A percentile compares a stretch with the other conserved stretches of the same genome.
Conservation (phyloP, 768 basidiomycete genomes). For the Auriscalpium microsporum region DNA sequence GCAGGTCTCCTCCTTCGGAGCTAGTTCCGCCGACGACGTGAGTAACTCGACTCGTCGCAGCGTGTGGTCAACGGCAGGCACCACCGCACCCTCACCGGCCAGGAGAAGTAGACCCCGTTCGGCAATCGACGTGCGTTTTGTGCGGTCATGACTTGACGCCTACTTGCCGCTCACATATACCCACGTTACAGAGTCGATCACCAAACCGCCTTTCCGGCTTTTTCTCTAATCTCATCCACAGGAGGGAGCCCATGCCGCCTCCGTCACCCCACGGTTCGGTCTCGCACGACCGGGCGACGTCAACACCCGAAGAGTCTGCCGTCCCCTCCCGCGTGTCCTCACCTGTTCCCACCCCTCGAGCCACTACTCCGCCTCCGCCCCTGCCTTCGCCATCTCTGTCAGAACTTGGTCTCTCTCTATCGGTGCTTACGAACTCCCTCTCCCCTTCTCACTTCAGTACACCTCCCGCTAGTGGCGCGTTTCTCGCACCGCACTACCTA, state of each 20-base stretch:
- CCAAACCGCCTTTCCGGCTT: slow-evolving; percentile 81
- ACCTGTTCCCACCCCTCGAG: slow-evolving; percentile 38
- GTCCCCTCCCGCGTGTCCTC: slow-evolving; percentile 45
- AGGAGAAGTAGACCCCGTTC: slow-evolving; percentile 6
- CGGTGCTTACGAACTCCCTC: slow-evolving; percentile 56
- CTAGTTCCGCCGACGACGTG: background rate
- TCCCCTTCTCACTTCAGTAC: slow-evolving; percentile 71
- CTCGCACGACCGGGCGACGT: slow-evolving; percentile 14
- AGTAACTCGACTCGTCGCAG: slow-evolving; percentile 17
- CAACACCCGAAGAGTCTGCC: slow-evolving; percentile 23
- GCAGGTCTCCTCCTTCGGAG: slow-evolving; percentile 12
- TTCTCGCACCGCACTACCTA: slow-evolving; percentile 73
- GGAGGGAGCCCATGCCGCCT: slow-evolving; percentile 42
- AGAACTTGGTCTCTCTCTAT: slow-evolving; percentile 69
- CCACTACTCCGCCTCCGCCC: slow-evolving; percentile 62
- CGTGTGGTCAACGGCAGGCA: background rate
- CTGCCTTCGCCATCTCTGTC: slow-evolving; percentile 62
- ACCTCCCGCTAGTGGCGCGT: slow-evolving; percentile 71
- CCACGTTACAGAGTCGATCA: slow-evolving; percentile 38
- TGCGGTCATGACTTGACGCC: background rate
- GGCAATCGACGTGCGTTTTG: slow-evolving; percentile 43
- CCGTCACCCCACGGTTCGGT: slow-evolving; percentile 11
- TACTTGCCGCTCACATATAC: slow-evolving; percentile 10
- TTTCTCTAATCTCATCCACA: slow-evolving; percentile 68
- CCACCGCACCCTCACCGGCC: background rate